Base-by-base conservation (phyloP, 306 rosid species). In the Ceratonia siliqua region DNA sequence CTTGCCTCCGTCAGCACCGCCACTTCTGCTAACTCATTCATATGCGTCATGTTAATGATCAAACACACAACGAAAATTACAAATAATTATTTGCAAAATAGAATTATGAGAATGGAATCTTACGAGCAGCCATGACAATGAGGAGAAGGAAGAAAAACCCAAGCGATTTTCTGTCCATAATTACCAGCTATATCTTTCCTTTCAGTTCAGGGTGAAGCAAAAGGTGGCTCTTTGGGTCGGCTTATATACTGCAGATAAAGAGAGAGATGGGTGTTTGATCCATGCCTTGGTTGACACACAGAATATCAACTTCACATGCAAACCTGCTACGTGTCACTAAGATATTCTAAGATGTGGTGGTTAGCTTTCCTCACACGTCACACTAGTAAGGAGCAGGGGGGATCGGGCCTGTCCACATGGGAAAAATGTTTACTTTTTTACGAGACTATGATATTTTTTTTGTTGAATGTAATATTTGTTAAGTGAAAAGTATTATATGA, bases 1-100 rank as follows among this genome's bases (percentile, higher is more conserved):
- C 85, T 77, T 59, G 68, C 89, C 59, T 86, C 89, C 12, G 77
- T 71, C n/a, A 73, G 50, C 78, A 36, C 46, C 81, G 65, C 63
- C 77, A 59, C 28, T 17, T 77, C 83, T 69, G 69, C 82, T 30
- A n/a, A 8, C 30, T 2, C 67, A 32, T 32, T 10, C 10, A 38
- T 0, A 1, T 1, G 4, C 7, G 6, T 6, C n/a, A n/a, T n/a
- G n/a, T n/a, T n/a, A n/a, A n/a, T n/a, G n/a, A 48, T 15, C 54
- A 12, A 11, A 6, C 35, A 56, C 30, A 21, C 18, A 6, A 18
- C 5, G 2, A 0, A 49, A 1, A n/a, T n/a, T n/a, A 1, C 2
- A 41, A 8, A 41, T 41, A 0, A 48, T 5, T 4, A 17, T 17
- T 48, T 5, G 15, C 4, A 7, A 17, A 21, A 6, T 20, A 6